A percentile compares a stretch with the other conserved stretches of the same genome.
Evolutionary conservation across 2,329 filamentous ascomycete species (phyloP).

Genomic region (Phaeosphaeria sp.): DNA sequence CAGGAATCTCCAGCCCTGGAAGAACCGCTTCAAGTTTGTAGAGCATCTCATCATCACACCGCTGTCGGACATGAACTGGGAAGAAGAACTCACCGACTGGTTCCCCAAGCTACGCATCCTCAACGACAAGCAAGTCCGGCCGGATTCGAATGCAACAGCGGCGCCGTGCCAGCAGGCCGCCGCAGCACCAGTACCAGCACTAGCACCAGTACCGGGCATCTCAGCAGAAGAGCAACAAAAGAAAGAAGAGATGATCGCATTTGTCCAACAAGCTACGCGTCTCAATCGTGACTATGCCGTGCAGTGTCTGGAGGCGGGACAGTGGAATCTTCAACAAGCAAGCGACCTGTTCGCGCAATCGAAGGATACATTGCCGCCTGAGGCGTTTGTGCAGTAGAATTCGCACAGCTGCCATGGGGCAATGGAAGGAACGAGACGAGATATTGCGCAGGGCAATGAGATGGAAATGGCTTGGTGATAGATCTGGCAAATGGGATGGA

Average conservation of each 20-base stretch:
- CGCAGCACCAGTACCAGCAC: slow-evolving; percentile 40
- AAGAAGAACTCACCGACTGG: slow-evolving; percentile 76
- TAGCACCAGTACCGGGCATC: not conserved
- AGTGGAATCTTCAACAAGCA: slow-evolving; percentile 81
- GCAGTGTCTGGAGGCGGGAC: slow-evolving; percentile 79
- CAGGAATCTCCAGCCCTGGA: slow-evolving; percentile 75
- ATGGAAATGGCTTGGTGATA: not conserved
- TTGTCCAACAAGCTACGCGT: slow-evolving; percentile 77
- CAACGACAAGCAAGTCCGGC: slow-evolving; percentile 77
- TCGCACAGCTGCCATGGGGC: no score
- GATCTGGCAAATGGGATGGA: no score
- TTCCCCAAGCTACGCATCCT: slow-evolving; percentile 81
- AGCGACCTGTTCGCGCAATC: slow-evolving; percentile 75
- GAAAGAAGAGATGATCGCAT: slow-evolving; percentile 71
- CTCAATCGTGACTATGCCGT: slow-evolving; percentile 82
- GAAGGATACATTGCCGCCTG: slow-evolving; percentile 62
- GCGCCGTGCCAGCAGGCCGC: no score
- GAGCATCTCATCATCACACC: slow-evolving; percentile 76
- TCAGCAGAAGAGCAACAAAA: slow-evolving; percentile 42
- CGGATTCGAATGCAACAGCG: slow-evolving; percentile 60
- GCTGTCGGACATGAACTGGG: slow-evolving; percentile 59
- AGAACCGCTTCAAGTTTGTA: slow-evolving; percentile 76
- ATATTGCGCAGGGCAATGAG: not conserved
- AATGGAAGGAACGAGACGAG: not conserved
- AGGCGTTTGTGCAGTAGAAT: slow-evolving; percentile 40